Percentiles rank a stretch among this genome's conserved stretches.
Evolutionary conservation across 1,139 yeast genomes (phyloP).

Genomic region (Geotrichum histeridarum): DNA sequence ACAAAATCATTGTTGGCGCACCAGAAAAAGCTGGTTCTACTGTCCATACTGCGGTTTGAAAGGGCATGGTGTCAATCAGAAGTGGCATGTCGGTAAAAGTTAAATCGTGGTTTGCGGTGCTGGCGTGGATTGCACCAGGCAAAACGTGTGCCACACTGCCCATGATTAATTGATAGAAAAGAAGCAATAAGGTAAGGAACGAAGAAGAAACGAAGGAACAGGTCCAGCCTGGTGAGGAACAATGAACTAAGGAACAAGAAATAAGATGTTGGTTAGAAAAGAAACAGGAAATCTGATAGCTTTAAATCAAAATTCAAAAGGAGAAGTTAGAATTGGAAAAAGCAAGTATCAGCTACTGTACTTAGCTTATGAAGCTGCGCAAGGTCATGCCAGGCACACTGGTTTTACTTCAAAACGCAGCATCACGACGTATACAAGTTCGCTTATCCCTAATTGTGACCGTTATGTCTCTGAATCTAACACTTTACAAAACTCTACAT

Average conservation of each 20-base stretch:
- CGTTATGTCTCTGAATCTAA: no score
- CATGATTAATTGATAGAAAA: not conserved
- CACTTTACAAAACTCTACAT: no score
- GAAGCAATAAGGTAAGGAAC: not conserved
- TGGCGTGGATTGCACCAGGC: conserved; percentile 14
- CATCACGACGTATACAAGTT: no score
- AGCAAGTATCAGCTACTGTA: no score
- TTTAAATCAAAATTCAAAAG: no score
- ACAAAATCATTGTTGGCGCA: not conserved
- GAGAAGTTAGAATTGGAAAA: no score
- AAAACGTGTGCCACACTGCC: not conserved
- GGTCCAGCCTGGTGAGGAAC: not conserved
- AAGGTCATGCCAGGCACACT: no score
- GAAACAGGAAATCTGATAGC: not conserved
- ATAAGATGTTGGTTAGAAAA: not conserved
- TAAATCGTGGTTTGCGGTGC: conserved; percentile 1
- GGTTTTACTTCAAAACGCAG: no score
- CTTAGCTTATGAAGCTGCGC: no score
- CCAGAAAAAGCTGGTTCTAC: conserved; percentile 5
- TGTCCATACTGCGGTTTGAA: conserved; percentile 5
- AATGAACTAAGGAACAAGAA: not conserved
- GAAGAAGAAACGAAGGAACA: not conserved
- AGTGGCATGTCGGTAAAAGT: conserved; percentile 8
- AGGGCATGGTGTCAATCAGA: conserved; percentile 14
- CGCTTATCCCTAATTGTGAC: no score